These are phyloP conservation scores for Sporothrix brunneoviolacea DNA, from an alignment of 2,329 filamentous ascomycete species.

Conservation along the genomic window DNA sequence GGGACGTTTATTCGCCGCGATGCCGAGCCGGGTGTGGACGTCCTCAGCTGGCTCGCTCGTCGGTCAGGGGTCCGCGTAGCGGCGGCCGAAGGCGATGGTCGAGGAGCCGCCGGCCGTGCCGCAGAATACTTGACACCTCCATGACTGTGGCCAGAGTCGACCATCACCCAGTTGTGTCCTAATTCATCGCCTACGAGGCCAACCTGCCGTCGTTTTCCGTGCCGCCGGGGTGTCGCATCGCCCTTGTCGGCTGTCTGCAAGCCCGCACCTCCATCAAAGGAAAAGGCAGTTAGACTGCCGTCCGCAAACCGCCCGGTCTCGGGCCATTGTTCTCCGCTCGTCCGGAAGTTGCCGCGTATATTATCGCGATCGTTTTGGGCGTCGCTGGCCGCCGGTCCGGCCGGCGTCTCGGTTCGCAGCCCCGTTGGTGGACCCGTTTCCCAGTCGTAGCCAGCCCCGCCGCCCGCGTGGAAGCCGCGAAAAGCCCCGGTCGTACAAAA, in stretches of 20 bases:
- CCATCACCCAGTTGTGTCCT: slow-evolving; percentile 65
- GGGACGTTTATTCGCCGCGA: slow-evolving; percentile 41
- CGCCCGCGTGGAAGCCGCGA: slow-evolving; percentile 79
- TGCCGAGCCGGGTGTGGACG: slow-evolving; percentile 25
- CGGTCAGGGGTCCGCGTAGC: neutral
- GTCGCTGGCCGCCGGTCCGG: neutral
- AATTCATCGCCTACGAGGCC: slow-evolving; percentile 48
- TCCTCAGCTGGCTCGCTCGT: slow-evolving; percentile 12
- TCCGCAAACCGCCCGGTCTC: neutral
- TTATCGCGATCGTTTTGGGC: neutral
- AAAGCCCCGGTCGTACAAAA: slow-evolving; percentile 74
- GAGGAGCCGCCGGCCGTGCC: too few species aligned
- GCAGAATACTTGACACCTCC: too few species aligned
- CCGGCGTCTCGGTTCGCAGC: neutral
- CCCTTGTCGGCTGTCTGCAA: too few species aligned
- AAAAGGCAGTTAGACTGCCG: too few species aligned
- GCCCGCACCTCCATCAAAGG: too few species aligned
- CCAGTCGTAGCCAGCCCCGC: slow-evolving; percentile 60
- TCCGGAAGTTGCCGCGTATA: neutral
- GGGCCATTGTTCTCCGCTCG: neutral
- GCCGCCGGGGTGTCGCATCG: slow-evolving; percentile 30
- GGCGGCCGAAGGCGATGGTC: neutral
- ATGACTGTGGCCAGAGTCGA: slow-evolving; percentile 34
- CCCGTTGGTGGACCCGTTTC: slow-evolving; percentile 25
- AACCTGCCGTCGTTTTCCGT: slow-evolving; percentile 49